These are phyloP conservation scores for Dendrostoma leiphaemia DNA, from an alignment of 2,329 filamentous ascomycete genomes.

Conservation along the genomic window DNA sequence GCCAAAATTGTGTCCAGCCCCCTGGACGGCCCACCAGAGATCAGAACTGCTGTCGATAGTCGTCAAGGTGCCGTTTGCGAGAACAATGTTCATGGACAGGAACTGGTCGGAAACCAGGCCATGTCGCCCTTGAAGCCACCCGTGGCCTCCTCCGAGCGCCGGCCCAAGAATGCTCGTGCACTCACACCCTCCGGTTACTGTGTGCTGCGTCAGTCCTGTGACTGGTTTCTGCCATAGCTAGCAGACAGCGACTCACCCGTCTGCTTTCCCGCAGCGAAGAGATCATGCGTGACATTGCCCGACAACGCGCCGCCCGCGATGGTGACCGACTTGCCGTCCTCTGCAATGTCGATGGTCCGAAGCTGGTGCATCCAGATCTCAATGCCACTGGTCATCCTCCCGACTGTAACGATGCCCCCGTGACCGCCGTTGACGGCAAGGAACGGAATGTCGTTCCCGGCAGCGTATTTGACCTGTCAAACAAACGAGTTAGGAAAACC, in stretches of 20 bases:
- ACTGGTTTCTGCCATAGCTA: too few relatives aligned
- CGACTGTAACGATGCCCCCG: constrained; percentile 47
- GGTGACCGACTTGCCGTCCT: constrained; percentile 43
- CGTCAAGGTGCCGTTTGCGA: constrained; percentile 44
- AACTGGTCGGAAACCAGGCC: constrained; percentile 55
- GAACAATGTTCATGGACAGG: constrained; percentile 47
- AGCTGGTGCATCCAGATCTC: constrained; percentile 47
- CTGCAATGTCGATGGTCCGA: constrained; percentile 38
- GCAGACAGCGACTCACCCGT: background rate
- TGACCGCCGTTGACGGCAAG: constrained; percentile 53
- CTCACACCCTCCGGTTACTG: constrained; percentile 50
- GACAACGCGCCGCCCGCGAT: constrained; percentile 47
- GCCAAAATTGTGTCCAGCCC: constrained; percentile 60
- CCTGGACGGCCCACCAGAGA: constrained; percentile 57
- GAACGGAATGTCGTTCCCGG: constrained; percentile 44
- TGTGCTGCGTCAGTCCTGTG: background rate
- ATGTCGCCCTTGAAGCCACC: constrained; percentile 50
- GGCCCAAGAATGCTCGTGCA: constrained; percentile 41
- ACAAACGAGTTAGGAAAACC: background rate
- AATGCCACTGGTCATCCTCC: constrained; percentile 47
- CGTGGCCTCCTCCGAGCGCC: constrained; percentile 56
- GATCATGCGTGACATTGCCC: constrained; percentile 43
- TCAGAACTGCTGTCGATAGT: constrained; percentile 42
- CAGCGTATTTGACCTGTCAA: constrained; percentile 50
- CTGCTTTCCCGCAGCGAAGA: constrained; percentile 51